Evolutionary conservation across 2,329 filamentous ascomycete genomes (phyloP).

Genomic region (Talaromyces pinophilus): DNA sequence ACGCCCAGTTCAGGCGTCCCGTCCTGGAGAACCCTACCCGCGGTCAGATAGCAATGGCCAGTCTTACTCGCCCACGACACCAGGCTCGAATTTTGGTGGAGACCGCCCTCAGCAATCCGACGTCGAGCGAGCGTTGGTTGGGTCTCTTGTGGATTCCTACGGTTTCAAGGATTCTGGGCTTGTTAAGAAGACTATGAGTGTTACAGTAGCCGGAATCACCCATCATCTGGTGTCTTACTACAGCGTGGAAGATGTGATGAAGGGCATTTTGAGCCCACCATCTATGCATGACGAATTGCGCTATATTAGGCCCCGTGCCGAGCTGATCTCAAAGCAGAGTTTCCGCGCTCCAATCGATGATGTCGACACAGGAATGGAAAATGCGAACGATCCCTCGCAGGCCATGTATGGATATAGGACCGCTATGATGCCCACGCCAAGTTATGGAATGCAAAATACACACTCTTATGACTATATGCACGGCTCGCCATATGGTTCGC

Average conservation of each 20-base stretch:
- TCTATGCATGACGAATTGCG: constrained; percentile 55
- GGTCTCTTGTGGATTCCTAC: constrained; percentile 86
- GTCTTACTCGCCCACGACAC: constrained; percentile 43
- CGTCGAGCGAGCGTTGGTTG: constrained; percentile 65
- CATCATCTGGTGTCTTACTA: constrained; percentile 93
- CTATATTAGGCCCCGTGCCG: constrained; percentile 56
- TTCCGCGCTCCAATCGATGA: constrained; percentile 69
- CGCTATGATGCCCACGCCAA: constrained; percentile 37
- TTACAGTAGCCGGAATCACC: constrained; percentile 70
- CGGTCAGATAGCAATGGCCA: constrained; percentile 43
- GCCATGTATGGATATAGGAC: constrained; percentile 45
- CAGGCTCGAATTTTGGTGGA: constrained; percentile 38
- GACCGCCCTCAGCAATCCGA: constrained; percentile 45
- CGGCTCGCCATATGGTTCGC: constrained; percentile 35
- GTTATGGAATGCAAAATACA: constrained; percentile 39
- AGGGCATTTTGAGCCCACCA: constrained; percentile 61
- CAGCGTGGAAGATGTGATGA: constrained; percentile 73
- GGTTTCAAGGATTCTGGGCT: constrained; percentile 79
- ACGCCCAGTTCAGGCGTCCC: constrained; percentile 45
- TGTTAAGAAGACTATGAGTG: constrained; percentile 90
- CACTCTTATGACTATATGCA: constrained; percentile 43
- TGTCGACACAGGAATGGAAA: constrained; percentile 49
- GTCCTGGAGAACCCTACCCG: constrained; percentile 57
- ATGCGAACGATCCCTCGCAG: constrained; percentile 41
- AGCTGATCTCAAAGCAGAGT: constrained; percentile 63